phyloP scores from a whole-genome alignment of 73 alveolate genomes.

The Paramecium octaurelia region DNA sequence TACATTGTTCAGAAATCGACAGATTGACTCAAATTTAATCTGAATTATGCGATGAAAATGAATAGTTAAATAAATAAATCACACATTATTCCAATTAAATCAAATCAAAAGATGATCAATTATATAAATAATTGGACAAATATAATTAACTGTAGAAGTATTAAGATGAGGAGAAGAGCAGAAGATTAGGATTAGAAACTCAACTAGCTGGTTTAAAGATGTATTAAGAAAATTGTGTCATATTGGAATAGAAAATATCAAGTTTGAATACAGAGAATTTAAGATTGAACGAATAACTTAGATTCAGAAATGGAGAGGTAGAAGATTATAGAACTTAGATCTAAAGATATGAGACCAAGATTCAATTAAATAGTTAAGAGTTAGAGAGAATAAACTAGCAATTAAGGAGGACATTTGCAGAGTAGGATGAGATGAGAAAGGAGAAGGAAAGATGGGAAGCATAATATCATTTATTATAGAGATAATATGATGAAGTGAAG shows the following conservation, averaged over 20 bases:
- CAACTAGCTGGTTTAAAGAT: background rate
- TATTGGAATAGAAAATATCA: background rate
- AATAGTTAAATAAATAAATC: background rate
- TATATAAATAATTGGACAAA: background rate
- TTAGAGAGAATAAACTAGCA: background rate
- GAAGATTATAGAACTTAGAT: background rate
- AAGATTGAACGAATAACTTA: slow-evolving; percentile 2
- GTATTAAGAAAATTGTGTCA: background rate
- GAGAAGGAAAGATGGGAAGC: background rate
- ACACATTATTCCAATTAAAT: background rate
- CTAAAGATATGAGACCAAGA: background rate
- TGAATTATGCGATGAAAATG: slow-evolving; percentile 22
- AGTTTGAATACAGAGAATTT: background rate
- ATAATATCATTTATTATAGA: background rate
- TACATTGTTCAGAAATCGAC: slow-evolving; percentile 40
- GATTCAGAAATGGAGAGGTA: background rate
- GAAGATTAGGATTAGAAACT: background rate
- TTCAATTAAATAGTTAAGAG: background rate
- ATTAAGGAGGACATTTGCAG: background rate
- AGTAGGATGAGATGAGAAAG: background rate
- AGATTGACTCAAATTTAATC: background rate
- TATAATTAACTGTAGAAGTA: background rate
- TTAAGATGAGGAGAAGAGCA: background rate
- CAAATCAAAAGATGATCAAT: background rate
- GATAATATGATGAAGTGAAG: background rate